Base-by-base conservation (phyloP, 306 rosid genomes). In the Sesbania bispinosa region DNA sequence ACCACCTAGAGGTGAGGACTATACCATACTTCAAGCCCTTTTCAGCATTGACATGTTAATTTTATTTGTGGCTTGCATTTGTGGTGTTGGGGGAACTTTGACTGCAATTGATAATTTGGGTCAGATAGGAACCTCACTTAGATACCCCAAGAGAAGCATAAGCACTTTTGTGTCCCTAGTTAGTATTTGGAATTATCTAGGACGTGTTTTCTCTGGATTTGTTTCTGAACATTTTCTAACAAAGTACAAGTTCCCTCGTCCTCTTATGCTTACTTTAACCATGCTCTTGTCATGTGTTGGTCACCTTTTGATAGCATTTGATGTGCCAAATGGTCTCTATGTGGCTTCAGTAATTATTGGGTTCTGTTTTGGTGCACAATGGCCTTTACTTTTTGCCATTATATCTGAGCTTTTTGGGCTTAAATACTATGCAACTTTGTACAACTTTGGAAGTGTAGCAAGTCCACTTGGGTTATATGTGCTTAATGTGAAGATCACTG, bases 341-440 rank as follows among this genome's bases (percentile, higher is more conserved):
- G 60, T 48, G 2, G 93, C 93, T 11, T 93, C 98, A 0, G 30
- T 90, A 0, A 82, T 90, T 0, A 90, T 85, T 13, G 98, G 98
- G 3, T 87, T 90, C 10, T 80, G 81, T 58, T 93, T 86, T 42
- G 98, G 98, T 0, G 98, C 98, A 0, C 90, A 86, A 1, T 90
- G 96, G 97, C 97, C 93, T 0, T 53, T 93, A 24, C 88, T 93
- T 19, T 90, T 93, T 32, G 87, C 96, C 20, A 88, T 88, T 6
- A 85, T 93, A 0, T 93, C 98, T 0, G 98, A 93, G 58, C 73
- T 90, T 9, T 93, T 93, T 69, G 98, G 97, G 0, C 81, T 90
- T 0, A 90, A 90, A 36, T 93, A 93, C 57, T 93, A 90, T 38
- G 77, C 98, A 0, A 93, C 98, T 18, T 21, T 90, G 67, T 93